Conservation (phyloP, 805 yeast species). For the Wickerhamomyces xylosicus region DNA sequence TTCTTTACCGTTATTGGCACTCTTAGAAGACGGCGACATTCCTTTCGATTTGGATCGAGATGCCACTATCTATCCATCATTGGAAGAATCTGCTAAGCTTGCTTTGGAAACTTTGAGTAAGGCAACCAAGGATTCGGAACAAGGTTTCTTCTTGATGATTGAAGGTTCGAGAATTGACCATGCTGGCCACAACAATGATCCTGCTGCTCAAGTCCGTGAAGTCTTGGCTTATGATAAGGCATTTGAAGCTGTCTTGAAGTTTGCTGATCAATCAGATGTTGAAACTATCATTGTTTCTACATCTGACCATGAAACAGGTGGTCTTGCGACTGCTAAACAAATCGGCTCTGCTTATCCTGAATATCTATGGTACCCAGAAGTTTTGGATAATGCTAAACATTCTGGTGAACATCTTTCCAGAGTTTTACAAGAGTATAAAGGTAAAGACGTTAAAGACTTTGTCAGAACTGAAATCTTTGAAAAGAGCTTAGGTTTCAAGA, state of each 20-base stretch:
- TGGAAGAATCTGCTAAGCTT: conserved; percentile 67
- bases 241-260: conserved; percentile 62
- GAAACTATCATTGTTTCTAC: conserved; percentile 78
- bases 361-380: conserved; percentile 81
- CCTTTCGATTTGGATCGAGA: conserved; percentile 81
- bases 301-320: conserved; percentile 96
- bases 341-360: conserved; percentile 51
- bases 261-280: conserved; percentile 53
- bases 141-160: conserved; percentile 78
- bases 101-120: conserved; percentile 60
- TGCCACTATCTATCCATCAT: conserved; percentile 51
- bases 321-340: conserved; percentile 57
- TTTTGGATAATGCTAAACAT: conserved; percentile 54
- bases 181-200: conserved; percentile 90
- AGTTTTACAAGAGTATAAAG: conserved; percentile 30
- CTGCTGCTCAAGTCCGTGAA: conserved; percentile 90
- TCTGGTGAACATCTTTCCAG: conserved; percentile 63
- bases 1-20: conserved; percentile 65
- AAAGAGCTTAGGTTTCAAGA: conserved; percentile 55
- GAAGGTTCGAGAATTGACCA: conserved; percentile 95
- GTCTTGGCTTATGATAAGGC: conserved; percentile 82
- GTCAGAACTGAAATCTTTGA: conserved; percentile 44
- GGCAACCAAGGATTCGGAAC: conserved; percentile 61
- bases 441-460: conserved; percentile 30
- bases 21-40: conserved; percentile 67